Conservation (phyloP, 257 asterid species). For the Thymus quinquecostatus region DNA sequence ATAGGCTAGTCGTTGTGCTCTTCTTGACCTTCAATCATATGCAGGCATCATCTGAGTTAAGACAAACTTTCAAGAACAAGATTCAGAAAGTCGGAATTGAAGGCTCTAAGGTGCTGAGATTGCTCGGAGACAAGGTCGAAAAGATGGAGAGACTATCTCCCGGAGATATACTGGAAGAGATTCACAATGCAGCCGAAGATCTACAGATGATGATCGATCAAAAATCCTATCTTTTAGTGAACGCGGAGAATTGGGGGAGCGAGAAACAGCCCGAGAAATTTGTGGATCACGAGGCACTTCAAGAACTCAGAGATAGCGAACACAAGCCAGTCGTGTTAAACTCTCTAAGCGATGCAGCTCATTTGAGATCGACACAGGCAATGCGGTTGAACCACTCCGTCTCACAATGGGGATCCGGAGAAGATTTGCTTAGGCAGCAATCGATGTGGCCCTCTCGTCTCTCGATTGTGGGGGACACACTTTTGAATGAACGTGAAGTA, state of each 20-base stretch:
- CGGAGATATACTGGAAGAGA: conserved; percentile 61
- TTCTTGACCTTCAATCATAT: background rate
- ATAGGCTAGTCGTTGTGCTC: no score
- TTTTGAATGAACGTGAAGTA: conserved; percentile 81
- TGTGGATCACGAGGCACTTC: conserved; percentile 58
- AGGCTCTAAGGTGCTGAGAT: conserved; percentile 78
- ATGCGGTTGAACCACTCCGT: conserved; percentile 31
- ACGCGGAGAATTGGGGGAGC: conserved; percentile 80
- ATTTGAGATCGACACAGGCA: conserved; percentile 51
- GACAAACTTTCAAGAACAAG: conserved; percentile 65
- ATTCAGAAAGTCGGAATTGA: conserved; percentile 80
- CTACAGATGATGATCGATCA: conserved; percentile 80
- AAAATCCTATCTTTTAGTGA: conserved; percentile 83
- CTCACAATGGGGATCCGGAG: conserved; percentile 78
- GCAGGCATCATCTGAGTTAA: conserved; percentile 80
- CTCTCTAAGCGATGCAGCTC: conserved; percentile 57
- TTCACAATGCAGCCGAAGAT: conserved; percentile 92
- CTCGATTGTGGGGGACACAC: conserved; percentile 68
- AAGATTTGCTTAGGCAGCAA: conserved; percentile 61
- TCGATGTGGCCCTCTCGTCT: conserved; percentile 93
- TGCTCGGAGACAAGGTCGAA: conserved; percentile 83
- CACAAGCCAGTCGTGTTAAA: conserved; percentile 47
- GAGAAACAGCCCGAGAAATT: conserved; percentile 55
- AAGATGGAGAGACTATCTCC: conserved; percentile 85
- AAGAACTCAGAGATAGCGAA: conserved; percentile 73